Base-by-base conservation (phyloP, 192 early-diverging fungal species). In the Diversispora epigaea region DNA sequence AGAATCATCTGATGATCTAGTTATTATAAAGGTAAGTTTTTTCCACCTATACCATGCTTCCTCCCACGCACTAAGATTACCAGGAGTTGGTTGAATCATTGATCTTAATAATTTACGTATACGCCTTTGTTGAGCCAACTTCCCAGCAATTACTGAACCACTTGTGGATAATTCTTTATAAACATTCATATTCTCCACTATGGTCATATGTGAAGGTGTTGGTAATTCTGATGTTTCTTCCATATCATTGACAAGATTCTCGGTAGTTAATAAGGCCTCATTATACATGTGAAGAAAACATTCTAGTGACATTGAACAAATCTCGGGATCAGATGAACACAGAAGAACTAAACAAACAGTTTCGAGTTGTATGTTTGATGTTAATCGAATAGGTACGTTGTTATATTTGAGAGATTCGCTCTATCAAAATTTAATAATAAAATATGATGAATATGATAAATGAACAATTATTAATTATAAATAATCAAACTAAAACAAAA, bases 61-160 rank as follows among this genome's bases (percentile, higher is more conserved):
- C 75, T 93, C 92, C 91, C 92, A 95, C 8, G 92, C 94, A n/a
- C 86, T 89, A 71, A 94, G 76, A 68, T 91, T 93, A 32, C 92
- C 93, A 6, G 89, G 80, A 3, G 92, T 93, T 11, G 88, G 87
- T 22, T 84, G 82, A 47, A 82, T 78, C 77, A 92, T 87, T 64
- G 88, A 85, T 11, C 92, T 78, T 17, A 95, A 75, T 7, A 94
- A 77, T 17, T 84, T 85, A 32, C 94, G 79, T 50, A 92, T 86
- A 0, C 91, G 85, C 68, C 93, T 92, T 77, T 95, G 93, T 66
- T 91, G 89, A 0, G 90, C 89, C 49, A 90, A 84, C n/a, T 87
- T 85, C 74, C 84, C 87, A 75, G 85, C 80, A 6, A 88, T 81
- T 19, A 88, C 79, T 17, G 79, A 82, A 10, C 79, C 80, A 0